Conservation (phyloP, 345 rosid species). For the Isatis tinctoria region DNA sequence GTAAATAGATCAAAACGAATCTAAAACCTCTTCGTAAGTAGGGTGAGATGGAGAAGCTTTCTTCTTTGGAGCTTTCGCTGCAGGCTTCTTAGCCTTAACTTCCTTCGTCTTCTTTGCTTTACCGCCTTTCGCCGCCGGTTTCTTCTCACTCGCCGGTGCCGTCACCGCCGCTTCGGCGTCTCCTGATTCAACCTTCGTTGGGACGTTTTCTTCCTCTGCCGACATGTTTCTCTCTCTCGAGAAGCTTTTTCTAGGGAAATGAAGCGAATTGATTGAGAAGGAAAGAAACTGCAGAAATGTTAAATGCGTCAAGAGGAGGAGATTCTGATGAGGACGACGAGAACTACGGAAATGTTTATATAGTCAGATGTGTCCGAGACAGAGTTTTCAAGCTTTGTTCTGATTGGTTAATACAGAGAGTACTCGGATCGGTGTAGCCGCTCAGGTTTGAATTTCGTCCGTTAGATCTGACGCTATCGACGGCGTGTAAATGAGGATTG, state of each 20-base stretch:
- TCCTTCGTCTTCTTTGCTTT: constrained; percentile 50
- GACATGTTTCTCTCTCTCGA: constrained; percentile 29
- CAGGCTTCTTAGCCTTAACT: constrained; percentile 42
- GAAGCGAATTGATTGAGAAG: not conserved
- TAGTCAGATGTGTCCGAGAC: constrained; percentile 41
- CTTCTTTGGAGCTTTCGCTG: constrained; percentile 38
- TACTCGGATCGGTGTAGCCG: constrained; percentile 47
- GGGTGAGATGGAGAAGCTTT: constrained; percentile 50
- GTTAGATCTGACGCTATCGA: constrained; percentile 51
- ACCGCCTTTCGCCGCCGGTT: constrained; percentile 34
- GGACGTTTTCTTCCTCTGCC: constrained; percentile 22
- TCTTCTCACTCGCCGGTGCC: constrained; percentile 33
- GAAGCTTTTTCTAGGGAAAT: no score
- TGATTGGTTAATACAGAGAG: constrained; percentile 44
- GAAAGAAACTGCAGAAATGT: not conserved
- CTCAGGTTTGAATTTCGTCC: constrained; percentile 53
- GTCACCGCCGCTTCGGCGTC: constrained; percentile 28
- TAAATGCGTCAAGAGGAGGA: not conserved
- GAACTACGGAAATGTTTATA: constrained; percentile 39
- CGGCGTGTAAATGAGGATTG: constrained; percentile 28
- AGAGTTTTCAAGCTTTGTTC: constrained; percentile 34
- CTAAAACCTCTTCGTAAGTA: constrained; percentile 55
- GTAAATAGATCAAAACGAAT: not conserved
- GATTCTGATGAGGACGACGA: constrained; percentile 25
- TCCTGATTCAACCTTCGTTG: constrained; percentile 41